Base-by-base conservation (phyloP, 2,329 filamentous ascomycete genomes). In the Paecilomyces sp. region DNA sequence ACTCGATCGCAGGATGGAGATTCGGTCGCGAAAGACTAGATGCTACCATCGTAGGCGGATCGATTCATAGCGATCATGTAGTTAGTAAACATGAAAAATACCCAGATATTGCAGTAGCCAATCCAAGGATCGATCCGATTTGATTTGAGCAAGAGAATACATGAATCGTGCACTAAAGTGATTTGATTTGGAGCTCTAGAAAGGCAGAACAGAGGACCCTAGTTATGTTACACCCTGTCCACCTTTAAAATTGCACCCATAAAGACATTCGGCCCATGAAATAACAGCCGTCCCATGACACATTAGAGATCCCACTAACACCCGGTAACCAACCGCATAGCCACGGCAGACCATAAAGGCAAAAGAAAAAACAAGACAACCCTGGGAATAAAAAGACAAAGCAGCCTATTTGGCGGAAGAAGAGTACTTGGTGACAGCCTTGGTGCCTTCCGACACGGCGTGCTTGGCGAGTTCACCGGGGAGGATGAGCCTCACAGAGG, bases 361-460 rank as follows among this genome's bases (percentile, higher is more conserved):
- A 70, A 70, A 66, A 70, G 68, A 73, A 70, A 47, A 72, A 68
- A 33, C 31, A 71, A 64, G 73, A 77, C 74, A 75, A 74, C 72
- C 69, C 70, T 68, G 67, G 79, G 74, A 65, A 72, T 68, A 80
- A 76, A 77, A 77, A 85, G 83, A 84, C 83, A 85, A 81, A 78
- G 73, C 74, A 72, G 73, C 81, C 86, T 96, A 97, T 91, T 97
- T 99, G 81, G 92, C 94, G 76, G 93, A 97, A 62, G 93, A 97
- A 70, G 93, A 97, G 87, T 97, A 99, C 88, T 99, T 99, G 85
- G 94, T 99, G 71, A 99, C 94, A 61, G 94, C 94, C 91, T 99
- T 99, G 79, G 94, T 99, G 76, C 94, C 94, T 84, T 99, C 94
- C 72, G 94, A 99, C 55, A 99, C 94, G 70, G 94, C 94, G 82